Conservation (phyloP, 495 filamentous ascomycete species). For the Tetracladium setigerum region DNA sequence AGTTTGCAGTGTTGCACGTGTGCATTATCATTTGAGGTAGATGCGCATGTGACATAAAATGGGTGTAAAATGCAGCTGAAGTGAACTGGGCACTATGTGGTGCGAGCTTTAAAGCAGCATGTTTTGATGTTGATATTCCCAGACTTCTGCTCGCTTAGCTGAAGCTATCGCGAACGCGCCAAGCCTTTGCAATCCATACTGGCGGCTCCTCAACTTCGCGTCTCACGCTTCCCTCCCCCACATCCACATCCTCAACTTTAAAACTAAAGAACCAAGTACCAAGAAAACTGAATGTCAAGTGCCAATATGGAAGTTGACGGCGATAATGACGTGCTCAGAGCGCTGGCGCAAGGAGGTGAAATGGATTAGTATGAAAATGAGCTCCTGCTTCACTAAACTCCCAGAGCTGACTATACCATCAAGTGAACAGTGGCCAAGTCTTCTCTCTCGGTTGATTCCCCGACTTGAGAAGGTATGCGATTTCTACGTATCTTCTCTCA, state of each 20-base stretch:
- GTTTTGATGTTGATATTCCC: background rate
- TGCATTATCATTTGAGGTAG: no score
- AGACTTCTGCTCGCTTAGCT: background rate
- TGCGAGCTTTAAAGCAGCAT: no score
- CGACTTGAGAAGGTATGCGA: constrained; percentile 44
- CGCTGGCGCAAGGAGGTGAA: constrained; percentile 54
- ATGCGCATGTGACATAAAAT: no score
- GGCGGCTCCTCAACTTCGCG: no score
- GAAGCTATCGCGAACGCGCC: no score
- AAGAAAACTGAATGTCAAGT: no score
- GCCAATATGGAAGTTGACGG: constrained; percentile 38
- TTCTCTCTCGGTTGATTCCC: constrained; percentile 42
- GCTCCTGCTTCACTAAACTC: background rate
- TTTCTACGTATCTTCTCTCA: background rate
- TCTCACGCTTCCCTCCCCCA: no score
- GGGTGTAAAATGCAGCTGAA: no score
- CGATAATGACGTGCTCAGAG: constrained; percentile 57
- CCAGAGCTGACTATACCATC: constrained; percentile 23
- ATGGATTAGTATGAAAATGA: constrained; percentile 58
- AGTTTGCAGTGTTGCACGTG: no score
- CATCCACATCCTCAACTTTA: no score
- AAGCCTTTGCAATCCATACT: background rate
- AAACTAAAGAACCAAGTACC: no score
- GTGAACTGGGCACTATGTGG: no score
- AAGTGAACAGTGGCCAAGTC: constrained; percentile 47